Conservation (phyloP, 208 protist species). For the Porcisia hertigi region DNA sequence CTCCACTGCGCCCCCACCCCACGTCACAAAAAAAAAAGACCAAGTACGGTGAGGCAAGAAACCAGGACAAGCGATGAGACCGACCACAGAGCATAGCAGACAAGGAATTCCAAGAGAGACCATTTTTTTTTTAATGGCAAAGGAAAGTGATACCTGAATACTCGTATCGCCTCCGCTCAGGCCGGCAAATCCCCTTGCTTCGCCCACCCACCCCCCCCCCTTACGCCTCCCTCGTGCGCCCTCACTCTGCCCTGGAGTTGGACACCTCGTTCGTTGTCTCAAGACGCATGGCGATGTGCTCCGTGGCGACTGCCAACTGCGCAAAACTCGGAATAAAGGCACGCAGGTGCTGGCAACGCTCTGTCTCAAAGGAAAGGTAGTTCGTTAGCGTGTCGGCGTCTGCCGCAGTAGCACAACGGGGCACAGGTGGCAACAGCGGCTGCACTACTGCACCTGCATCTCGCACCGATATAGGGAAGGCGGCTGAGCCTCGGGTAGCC, state of each 20-base stretch:
- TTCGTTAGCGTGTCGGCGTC: slow-evolving; percentile 43
- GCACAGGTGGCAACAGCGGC: slow-evolving; percentile 18
- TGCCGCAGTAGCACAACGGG: slow-evolving; percentile 54
- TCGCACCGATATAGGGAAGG: neutral
- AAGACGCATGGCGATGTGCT: slow-evolving; percentile 55
- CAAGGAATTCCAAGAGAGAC: neutral
- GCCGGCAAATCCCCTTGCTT: neutral
- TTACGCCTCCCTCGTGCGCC: neutral
- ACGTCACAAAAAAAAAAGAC: neutral
- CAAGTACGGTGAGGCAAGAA: neutral
- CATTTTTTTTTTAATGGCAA: no score
- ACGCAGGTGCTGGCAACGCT: slow-evolving; percentile 52
- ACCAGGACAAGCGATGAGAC: neutral
- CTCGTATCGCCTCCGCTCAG: neutral
- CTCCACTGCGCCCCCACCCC: neutral
- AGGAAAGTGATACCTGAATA: neutral
- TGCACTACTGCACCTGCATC: neutral
- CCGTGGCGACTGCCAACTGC: slow-evolving; percentile 72
- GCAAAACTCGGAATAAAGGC: slow-evolving; percentile 84
- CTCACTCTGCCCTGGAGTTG: neutral
- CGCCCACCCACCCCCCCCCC: neutral
- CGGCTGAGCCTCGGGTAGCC: neutral
- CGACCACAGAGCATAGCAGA: neutral
- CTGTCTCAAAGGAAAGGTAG: slow-evolving; percentile 65
- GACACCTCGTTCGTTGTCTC: slow-evolving; percentile 6